phyloP scores from a whole-genome alignment of 345 rosid species.

The Camelina sativa region DNA sequence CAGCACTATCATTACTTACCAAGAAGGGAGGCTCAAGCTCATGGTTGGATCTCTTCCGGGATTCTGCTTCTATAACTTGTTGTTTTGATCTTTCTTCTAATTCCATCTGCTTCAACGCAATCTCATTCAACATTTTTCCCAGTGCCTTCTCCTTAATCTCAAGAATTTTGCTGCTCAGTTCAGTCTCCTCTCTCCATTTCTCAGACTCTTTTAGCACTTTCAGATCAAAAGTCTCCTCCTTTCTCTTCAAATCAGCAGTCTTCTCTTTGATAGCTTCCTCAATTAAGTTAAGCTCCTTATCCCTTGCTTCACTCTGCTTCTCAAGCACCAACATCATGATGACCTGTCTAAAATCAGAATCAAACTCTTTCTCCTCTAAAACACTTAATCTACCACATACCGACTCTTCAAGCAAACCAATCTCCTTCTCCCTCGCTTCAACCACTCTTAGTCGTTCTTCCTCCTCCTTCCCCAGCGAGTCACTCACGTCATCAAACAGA shows the following conservation, averaged over 20 bases:
- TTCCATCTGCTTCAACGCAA: conserved; percentile 1
- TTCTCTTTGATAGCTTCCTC: not conserved
- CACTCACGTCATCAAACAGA: not conserved
- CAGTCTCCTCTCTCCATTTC: conserved; percentile 15
- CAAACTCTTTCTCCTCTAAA: conserved; percentile 11
- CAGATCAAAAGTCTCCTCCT: conserved; percentile 25
- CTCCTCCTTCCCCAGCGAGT: not conserved
- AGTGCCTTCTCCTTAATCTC: conserved; percentile 2
- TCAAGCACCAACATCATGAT: conserved; percentile 12
- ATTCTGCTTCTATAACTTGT: not conserved
- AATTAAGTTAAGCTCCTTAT: not conserved
- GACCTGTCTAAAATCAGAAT: conserved; percentile 1
- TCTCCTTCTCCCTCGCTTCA: conserved; percentile 7
- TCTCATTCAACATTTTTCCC: not conserved
- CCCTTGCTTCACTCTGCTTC: conserved; percentile 13
- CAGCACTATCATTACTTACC: conserved; percentile 35
- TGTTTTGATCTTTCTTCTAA: not conserved
- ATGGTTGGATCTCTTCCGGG: conserved; percentile 22
- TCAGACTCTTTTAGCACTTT: conserved; percentile 17
- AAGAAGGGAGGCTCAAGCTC: conserved; percentile 7
- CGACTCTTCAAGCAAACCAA: conserved; percentile 7
- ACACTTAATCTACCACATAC: not conserved
- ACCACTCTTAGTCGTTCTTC: conserved; percentile 19
- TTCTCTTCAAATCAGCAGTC: conserved; percentile 25
- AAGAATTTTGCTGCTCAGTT: not conserved